These are phyloP conservation scores for Moniliella sp. DNA, from an alignment of 1,284 basidiomycete species.

Conservation along the genomic window DNA sequence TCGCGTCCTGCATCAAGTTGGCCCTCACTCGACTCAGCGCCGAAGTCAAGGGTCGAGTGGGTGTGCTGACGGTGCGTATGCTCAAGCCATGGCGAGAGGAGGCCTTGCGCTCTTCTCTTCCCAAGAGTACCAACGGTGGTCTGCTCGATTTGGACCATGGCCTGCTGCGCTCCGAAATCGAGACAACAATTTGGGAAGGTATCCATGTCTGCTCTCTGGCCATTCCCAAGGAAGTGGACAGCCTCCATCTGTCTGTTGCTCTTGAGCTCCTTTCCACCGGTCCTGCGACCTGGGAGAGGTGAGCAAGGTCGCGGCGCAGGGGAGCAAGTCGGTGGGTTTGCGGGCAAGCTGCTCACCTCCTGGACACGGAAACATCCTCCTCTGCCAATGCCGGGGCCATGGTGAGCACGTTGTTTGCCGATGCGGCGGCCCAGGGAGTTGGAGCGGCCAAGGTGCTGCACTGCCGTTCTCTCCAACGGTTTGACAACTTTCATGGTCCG, in stretches of 20 bases:
- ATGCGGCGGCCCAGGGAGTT: conserved; percentile 4
- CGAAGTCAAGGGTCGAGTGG: conserved; percentile 13
- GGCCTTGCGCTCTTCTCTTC: conserved; percentile 16
- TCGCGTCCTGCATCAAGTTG: conserved; percentile 16
- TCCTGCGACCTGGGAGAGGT: too few species aligned
- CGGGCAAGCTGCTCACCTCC: conserved; percentile 15
- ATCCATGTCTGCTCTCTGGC: too few species aligned
- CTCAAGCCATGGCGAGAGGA: conserved; percentile 20
- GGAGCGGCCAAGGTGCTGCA: conserved; percentile 13
- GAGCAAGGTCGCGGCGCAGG: too few species aligned
- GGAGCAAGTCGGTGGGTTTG: conserved; percentile 10
- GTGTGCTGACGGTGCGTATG: conserved; percentile 18
- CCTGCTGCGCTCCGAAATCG: conserved; percentile 6
- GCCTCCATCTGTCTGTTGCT: too few species aligned
- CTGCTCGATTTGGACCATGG: conserved; percentile 14
- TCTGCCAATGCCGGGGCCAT: conserved; percentile 15
- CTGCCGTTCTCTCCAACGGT: conserved; percentile 26
- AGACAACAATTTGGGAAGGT: conserved; percentile 9
- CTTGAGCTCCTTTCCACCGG: too few species aligned
- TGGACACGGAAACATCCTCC: conserved; percentile 23
- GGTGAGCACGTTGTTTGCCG: conserved; percentile 16
- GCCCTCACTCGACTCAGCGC: conserved; percentile 15
- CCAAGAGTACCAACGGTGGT: conserved; percentile 15
- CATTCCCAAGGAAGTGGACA: too few species aligned
- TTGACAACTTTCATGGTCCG: conserved; percentile 32